These are phyloP conservation scores for Ceratocystiopsis sp. DNA, from an alignment of 2,329 filamentous ascomycete species.

Conservation along the genomic window DNA sequence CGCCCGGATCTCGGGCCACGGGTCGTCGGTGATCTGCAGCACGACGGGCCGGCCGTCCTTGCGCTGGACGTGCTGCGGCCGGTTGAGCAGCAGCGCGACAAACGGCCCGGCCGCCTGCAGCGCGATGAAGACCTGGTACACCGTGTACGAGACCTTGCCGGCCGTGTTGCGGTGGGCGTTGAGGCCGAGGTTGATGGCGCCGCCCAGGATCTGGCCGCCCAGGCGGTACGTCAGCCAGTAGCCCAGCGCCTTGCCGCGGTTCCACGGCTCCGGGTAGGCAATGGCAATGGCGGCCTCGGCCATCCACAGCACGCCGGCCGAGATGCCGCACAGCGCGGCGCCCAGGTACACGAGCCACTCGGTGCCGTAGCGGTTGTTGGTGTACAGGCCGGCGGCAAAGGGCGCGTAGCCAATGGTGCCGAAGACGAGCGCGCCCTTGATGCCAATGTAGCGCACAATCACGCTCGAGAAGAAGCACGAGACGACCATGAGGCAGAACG, in stretches of 20 bases:
- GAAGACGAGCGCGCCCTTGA: conserved; percentile 53
- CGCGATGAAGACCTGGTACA: conserved; percentile 54
- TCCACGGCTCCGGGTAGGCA: conserved; percentile 53
- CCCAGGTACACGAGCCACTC: conserved; percentile 55
- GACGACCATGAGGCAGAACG: conserved; percentile 45
- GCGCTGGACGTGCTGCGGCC: conserved; percentile 44
- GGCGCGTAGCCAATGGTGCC: conserved; percentile 57
- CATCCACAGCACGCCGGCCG: conserved; percentile 60
- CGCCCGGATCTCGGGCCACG: conserved; percentile 40
- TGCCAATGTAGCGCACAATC: conserved; percentile 49
- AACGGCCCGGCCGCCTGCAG: conserved; percentile 49
- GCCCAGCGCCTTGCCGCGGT: conserved; percentile 45
- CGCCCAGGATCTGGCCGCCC: conserved; percentile 51
- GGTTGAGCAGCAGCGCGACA: conserved; percentile 44
- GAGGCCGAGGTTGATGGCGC: conserved; percentile 52
- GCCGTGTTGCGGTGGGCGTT: conserved; percentile 31
- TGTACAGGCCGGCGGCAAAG: conserved; percentile 54
- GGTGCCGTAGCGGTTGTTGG: conserved; percentile 51
- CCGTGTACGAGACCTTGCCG: conserved; percentile 50
- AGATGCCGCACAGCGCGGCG: conserved; percentile 50
- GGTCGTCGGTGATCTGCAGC: conserved; percentile 37
- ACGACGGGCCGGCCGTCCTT: conserved; percentile 46
- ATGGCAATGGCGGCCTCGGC: conserved; percentile 58
- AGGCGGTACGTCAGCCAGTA: conserved; percentile 43
- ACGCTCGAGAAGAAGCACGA: conserved; percentile 48